Evolutionary conservation across 2,329 filamentous ascomycete genomes (phyloP).

Genomic region (Talaromyces atroroseus): DNA sequence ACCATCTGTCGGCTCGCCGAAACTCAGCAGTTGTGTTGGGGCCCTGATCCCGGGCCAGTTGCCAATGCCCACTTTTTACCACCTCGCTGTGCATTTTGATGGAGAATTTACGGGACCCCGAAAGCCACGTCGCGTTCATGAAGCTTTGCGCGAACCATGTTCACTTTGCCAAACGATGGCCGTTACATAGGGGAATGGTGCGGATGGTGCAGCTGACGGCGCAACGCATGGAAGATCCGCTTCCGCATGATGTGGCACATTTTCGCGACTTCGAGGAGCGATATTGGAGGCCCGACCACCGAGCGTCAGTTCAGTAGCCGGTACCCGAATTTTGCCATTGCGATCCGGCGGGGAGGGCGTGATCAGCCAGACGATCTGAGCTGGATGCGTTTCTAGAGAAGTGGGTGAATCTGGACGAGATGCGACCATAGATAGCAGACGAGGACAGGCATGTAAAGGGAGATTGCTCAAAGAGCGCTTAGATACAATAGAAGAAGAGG

Average conservation of each 20-base stretch:
- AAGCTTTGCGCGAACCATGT: conserved; percentile 22
- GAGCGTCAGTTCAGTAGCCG: conserved; percentile 22
- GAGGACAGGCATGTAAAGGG: background rate
- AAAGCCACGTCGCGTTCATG: conserved; percentile 23
- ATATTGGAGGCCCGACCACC: conserved; percentile 15
- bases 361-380: conserved; percentile 12
- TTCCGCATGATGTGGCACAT: conserved; percentile 22
- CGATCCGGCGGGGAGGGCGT: conserved; percentile 3
- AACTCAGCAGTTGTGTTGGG: conserved; percentile 25
- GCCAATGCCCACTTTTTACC: conserved; percentile 24
- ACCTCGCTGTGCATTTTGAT: conserved; percentile 24
- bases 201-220: conserved; percentile 26
- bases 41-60: conserved; percentile 23
- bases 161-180: conserved; percentile 22
- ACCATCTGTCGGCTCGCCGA: conserved; percentile 21
- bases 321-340: conserved; percentile 18
- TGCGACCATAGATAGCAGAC: background rate
- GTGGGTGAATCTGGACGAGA: conserved; percentile 18
- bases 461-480: background rate
- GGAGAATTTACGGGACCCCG: conserved; percentile 19
- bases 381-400: conserved; percentile 27
- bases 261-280: conserved; percentile 20
- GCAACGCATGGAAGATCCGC: conserved; percentile 16
- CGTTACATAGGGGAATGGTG: conserved; percentile 22
- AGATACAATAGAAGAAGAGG: too few relatives aligned